phyloP scores from a whole-genome alignment of 306 rosid genomes.

The Begonia fuchsioides region DNA sequence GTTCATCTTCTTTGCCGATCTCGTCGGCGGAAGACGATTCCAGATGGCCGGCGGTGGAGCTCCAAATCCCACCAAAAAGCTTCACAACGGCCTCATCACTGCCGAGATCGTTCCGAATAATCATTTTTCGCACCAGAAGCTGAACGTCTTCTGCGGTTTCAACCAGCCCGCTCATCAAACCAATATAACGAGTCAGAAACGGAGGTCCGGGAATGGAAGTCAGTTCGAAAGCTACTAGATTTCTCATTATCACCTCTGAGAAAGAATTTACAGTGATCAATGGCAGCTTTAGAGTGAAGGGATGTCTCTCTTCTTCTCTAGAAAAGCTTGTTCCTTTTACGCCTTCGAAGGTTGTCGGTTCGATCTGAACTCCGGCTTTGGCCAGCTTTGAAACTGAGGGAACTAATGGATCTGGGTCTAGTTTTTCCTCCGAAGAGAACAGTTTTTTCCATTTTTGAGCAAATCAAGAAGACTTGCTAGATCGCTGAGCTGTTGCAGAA shows the following conservation, averaged over 20 bases:
- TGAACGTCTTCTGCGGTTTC: conserved; percentile 1
- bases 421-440: no score
- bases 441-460: no score
- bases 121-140: not conserved
- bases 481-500: not conserved
- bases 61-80: not conserved
- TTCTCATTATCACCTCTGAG: conserved; percentile 5
- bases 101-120: not conserved
- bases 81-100: conserved; percentile 5
- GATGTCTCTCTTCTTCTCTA: not conserved
- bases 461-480: not conserved
- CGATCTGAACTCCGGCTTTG: not conserved
- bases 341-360: not conserved
- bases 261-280: not conserved
- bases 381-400: not conserved
- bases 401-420: not conserved
- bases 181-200: not conserved
- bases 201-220: not conserved
- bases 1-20: not conserved
- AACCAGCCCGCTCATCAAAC: conserved; percentile 6
- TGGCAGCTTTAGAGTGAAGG: not conserved
- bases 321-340: not conserved
- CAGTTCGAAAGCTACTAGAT: conserved; percentile 2
- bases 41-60: not conserved
- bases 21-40: not conserved